phyloP scores from a whole-genome alignment of 2,329 filamentous ascomycete genomes.

The Paracamarosporium sp. region DNA sequence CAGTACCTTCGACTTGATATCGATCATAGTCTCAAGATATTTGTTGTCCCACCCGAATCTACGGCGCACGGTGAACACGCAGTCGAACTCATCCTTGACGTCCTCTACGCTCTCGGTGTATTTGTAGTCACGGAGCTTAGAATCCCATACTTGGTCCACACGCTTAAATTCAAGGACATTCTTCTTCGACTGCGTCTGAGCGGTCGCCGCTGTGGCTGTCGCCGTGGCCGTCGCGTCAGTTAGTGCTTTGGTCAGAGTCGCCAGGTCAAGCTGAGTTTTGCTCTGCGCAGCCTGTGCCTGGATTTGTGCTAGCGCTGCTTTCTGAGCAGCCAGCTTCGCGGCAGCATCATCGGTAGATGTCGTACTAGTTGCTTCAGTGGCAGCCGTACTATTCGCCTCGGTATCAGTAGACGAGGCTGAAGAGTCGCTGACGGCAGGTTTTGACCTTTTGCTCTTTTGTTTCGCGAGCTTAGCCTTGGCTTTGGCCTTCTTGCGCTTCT shows the following conservation, averaged over 20 bases:
- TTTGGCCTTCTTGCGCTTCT: constrained; percentile 26
- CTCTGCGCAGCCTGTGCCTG: constrained; percentile 17
- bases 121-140: constrained; percentile 62
- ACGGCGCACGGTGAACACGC: constrained; percentile 78
- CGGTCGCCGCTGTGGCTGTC: constrained; percentile 11
- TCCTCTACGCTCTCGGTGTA: constrained; percentile 71
- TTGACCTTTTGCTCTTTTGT: constrained; percentile 16
- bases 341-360: neutral
- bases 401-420: constrained; percentile 11
- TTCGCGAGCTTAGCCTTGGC: constrained; percentile 25
- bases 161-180: constrained; percentile 69
- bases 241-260: neutral
- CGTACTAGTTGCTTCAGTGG: constrained; percentile 1
- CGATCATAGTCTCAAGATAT: constrained; percentile 75
- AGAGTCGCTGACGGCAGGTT: constrained; percentile 2
- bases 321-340: constrained; percentile 22
- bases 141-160: constrained; percentile 68
- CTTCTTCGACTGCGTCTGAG: constrained; percentile 31
- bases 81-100: constrained; percentile 75
- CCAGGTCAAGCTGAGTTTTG: neutral
- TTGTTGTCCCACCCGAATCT: constrained; percentile 87
- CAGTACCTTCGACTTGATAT: constrained; percentile 83
- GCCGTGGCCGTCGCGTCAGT: constrained; percentile 17
- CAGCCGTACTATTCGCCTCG: constrained; percentile 13
- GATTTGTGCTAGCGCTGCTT: constrained; percentile 16